These are phyloP conservation scores for Pseudocercospora cruenta DNA, from an alignment of 2,329 filamentous ascomycete genomes.

Conservation along the genomic window DNA sequence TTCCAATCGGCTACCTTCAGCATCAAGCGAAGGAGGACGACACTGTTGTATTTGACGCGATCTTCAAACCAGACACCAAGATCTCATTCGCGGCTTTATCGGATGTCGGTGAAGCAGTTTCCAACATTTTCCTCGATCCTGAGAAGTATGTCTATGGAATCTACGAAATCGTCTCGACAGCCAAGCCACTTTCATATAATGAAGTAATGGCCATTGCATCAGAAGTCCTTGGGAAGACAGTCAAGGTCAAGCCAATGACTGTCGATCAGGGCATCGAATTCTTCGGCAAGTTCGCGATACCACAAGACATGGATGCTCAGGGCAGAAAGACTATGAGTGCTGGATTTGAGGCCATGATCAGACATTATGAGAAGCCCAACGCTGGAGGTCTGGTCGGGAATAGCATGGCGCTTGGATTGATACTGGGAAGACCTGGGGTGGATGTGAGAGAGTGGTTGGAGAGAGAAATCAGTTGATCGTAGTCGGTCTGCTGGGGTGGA, in stretches of 20 bases:
- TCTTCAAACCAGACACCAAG: conserved; percentile 29
- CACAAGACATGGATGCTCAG: conserved; percentile 1
- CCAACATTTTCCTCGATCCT: conserved; percentile 30
- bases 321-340: not conserved
- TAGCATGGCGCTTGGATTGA: conserved; percentile 26
- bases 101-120: conserved; percentile 36
- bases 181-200: conserved; percentile 24
- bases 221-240: conserved; percentile 33
- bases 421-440: conserved; percentile 26
- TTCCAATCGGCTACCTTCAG: conserved; percentile 24
- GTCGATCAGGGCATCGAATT: conserved; percentile 28
- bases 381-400: conserved; percentile 28
- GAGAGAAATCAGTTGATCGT: not conserved
- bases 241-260: conserved; percentile 27
- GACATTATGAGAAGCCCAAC: conserved; percentile 27
- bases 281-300: conserved; percentile 19
- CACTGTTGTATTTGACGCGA: conserved; percentile 25
- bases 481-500: no score
- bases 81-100: conserved; percentile 35
- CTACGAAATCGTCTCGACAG: conserved; percentile 35
- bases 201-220: conserved; percentile 28
- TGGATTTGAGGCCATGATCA: not conserved
- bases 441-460: conserved; percentile 21
- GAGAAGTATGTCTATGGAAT: conserved; percentile 37
- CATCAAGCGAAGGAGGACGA: not conserved